phyloP scores from a whole-genome alignment of 805 yeast species.

The Starmerella cellae region DNA sequence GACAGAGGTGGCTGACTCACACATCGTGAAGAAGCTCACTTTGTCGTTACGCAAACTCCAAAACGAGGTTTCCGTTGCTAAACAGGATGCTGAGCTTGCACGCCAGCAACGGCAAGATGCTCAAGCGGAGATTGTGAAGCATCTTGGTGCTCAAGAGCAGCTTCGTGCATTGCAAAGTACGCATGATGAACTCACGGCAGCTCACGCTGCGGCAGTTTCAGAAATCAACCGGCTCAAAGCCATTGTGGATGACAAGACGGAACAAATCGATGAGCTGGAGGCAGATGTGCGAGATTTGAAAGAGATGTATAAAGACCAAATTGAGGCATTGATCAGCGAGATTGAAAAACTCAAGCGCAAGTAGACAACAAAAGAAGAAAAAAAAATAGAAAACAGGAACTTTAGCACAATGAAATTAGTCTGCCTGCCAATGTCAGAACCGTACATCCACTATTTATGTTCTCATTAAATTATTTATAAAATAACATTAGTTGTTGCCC shows the following conservation, averaged over 20 bases:
- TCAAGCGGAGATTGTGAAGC: conserved; percentile 50
- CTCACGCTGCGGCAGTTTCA: conserved; percentile 35
- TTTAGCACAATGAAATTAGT: no score
- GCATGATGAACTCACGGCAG: conserved; percentile 23
- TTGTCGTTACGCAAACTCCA: conserved; percentile 67
- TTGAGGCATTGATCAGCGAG: conserved; percentile 65
- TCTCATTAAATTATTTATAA: neutral
- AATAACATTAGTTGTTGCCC: conserved; percentile 49
- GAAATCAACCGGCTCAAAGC: conserved; percentile 39
- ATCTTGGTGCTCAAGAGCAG: conserved; percentile 44
- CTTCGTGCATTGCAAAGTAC: conserved; percentile 29
- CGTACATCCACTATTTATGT: no score
- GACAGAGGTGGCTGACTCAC: conserved; percentile 28
- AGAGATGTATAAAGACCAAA: conserved; percentile 68
- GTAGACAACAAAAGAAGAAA: no score
- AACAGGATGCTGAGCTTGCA: conserved; percentile 47
- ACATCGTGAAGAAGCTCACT: conserved; percentile 60
- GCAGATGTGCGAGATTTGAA: conserved; percentile 86
- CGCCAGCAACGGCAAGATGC: conserved; percentile 48
- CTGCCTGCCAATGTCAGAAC: no score
- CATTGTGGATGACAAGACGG: conserved; percentile 75
- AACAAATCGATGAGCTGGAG: conserved; percentile 65
- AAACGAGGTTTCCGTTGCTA: conserved; percentile 53
- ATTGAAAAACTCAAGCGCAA: conserved; percentile 7
- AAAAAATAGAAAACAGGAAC: no score